phyloP scores from a whole-genome alignment of 2,329 filamentous ascomycete genomes.

The Trichophyton mentagrophytes region DNA sequence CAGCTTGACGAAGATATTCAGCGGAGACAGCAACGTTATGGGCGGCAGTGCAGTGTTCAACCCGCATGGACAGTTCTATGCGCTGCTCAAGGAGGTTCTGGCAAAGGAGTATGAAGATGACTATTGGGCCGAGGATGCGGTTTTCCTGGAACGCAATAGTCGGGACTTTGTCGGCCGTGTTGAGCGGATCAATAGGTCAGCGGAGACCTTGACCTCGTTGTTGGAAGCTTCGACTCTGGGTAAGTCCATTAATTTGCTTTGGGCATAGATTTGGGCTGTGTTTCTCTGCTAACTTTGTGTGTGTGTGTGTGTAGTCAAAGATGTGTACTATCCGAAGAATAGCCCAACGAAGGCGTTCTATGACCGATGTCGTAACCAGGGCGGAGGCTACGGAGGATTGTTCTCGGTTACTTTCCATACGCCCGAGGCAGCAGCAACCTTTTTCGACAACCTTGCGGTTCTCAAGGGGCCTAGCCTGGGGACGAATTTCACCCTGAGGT shows the following conservation, averaged over 20 bases:
- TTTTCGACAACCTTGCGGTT: conserved; percentile 76
- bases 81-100: conserved; percentile 53
- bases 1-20: conserved; percentile 93
- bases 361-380: conserved; percentile 59
- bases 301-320: conserved; percentile 49
- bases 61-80: conserved; percentile 57
- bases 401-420: conserved; percentile 70
- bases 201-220: conserved; percentile 67
- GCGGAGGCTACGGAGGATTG: conserved; percentile 78
- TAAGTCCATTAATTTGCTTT: conserved; percentile 17
- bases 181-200: conserved; percentile 70
- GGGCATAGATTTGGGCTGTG: no score
- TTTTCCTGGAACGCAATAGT: conserved; percentile 94
- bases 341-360: conserved; percentile 59
- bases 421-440: conserved; percentile 57
- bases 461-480: conserved; percentile 90
- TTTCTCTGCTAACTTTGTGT: background rate
- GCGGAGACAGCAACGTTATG: conserved; percentile 97
- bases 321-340: conserved; percentile 77
- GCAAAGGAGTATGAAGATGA: conserved; percentile 65
- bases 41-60: conserved; percentile 62
- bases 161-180: conserved; percentile 78
- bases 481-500: conserved; percentile 84
- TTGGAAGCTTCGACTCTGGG: conserved; percentile 46
- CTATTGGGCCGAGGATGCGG: conserved; percentile 84